phyloP scores from a whole-genome alignment of 768 basidiomycete species.

The Boletus vinaceobasis region DNA sequence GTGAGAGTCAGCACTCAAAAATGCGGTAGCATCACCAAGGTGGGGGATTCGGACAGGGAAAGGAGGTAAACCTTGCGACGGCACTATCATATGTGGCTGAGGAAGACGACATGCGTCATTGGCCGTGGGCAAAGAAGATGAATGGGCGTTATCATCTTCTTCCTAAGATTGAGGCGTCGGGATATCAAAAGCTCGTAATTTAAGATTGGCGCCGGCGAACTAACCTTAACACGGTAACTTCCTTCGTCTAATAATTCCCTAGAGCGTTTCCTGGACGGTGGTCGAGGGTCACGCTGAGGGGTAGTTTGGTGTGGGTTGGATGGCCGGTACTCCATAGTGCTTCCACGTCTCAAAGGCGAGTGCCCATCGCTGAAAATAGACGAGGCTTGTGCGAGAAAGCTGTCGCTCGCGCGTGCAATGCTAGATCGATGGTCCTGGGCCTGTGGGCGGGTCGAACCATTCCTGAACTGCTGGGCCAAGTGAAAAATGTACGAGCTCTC shows the following conservation, averaged over 20 bases:
- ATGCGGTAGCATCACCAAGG: conserved; percentile 3
- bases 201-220: conserved; percentile 28
- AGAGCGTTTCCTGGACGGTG: conserved; percentile 33
- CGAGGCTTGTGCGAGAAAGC: conserved; percentile 31
- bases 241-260: conserved; percentile 29
- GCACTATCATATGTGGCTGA: conserved; percentile 22
- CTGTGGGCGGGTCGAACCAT: conserved; percentile 18
- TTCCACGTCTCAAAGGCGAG: conserved; percentile 16
- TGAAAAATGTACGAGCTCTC: conserved; percentile 20
- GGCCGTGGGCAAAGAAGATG: conserved; percentile 16
- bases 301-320: conserved; percentile 14
- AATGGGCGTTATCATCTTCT: conserved; percentile 21
- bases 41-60: conserved; percentile 17
- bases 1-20: conserved; percentile 16
- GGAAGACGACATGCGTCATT: conserved; percentile 25
- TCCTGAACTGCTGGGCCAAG: conserved; percentile 23
- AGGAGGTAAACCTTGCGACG: conserved; percentile 20
- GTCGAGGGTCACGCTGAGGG: conserved; percentile 16
- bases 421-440: conserved; percentile 30
- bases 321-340: conserved; percentile 15
- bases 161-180: conserved; percentile 26
- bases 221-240: conserved; percentile 31
- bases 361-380: conserved; percentile 27
- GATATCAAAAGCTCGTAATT: conserved; percentile 23
- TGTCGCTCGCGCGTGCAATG: conserved; percentile 33